phyloP scores from a whole-genome alignment of 129 eudicot species.

The Flaveria ramosissima region DNA sequence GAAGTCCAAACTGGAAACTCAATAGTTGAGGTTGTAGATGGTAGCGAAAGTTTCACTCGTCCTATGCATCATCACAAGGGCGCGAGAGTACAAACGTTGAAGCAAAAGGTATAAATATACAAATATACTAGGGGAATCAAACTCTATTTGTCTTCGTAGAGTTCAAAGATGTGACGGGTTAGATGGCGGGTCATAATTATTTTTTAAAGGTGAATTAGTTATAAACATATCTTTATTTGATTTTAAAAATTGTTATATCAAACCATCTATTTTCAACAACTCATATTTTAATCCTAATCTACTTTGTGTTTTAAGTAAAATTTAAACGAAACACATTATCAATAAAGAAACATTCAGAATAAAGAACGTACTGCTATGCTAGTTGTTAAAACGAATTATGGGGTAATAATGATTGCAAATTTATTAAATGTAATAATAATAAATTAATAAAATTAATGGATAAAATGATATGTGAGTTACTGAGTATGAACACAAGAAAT shows the following conservation, averaged over 20 bases:
- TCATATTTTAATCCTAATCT: too few species aligned
- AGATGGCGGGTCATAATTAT: neutral
- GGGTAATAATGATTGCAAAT: neutral
- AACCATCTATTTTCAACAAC: too few species aligned
- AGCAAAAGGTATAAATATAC: slow-evolving; percentile 57
- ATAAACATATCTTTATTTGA: neutral
- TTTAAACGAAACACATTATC: too few species aligned
- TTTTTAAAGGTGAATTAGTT: neutral
- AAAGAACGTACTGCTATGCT: too few species aligned
- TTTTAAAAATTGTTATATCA: neutral
- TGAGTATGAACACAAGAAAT: too few species aligned
- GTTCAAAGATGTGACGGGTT: neutral
- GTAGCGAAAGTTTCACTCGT: slow-evolving; percentile 29
- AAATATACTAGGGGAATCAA: neutral
- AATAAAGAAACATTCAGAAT: too few species aligned
- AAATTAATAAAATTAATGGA: too few species aligned
- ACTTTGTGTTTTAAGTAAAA: too few species aligned
- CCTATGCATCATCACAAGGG: slow-evolving; percentile 42
- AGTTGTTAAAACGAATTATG: neutral
- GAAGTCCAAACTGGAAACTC: slow-evolving; percentile 85
- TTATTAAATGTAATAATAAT: too few species aligned
- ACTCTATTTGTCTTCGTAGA: neutral
- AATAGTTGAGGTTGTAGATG: slow-evolving; percentile 47
- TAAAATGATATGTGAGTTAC: too few species aligned
- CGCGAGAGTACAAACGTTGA: slow-evolving; percentile 37